Conservation (phyloP, 148 eudicot genomes). For the Diospyros lotus region DNA sequence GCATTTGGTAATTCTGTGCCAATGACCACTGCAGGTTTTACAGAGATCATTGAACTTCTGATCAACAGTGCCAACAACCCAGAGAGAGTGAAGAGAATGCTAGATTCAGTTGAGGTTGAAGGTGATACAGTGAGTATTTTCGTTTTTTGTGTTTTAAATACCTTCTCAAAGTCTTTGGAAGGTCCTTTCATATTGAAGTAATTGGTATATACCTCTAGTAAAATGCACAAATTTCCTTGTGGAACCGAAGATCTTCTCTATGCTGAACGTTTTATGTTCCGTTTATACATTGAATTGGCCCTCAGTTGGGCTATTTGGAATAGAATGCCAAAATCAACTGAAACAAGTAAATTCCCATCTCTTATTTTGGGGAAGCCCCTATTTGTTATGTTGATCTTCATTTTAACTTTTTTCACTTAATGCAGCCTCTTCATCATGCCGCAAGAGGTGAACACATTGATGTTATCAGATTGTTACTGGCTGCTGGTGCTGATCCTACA, state of each 20-base stretch:
- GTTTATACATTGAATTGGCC: background rate
- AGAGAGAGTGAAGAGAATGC: conserved; percentile 59
- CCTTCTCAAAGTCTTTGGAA: background rate
- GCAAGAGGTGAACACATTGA: conserved; percentile 81
- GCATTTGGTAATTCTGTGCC: conserved; percentile 4
- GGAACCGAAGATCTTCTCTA: no score
- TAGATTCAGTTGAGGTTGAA: conserved; percentile 82
- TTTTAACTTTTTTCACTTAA: background rate
- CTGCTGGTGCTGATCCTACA: conserved; percentile 64
- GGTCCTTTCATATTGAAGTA: background rate
- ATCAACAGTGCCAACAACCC: conserved; percentile 41
- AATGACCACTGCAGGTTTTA: conserved; percentile 46
- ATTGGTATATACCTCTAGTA: background rate
- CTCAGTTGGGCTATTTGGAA: background rate
- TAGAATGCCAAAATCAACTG: background rate
- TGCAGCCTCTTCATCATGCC: conserved; percentile 97
- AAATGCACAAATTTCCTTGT: background rate
- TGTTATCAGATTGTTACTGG: conserved; percentile 56
- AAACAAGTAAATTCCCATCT: background rate
- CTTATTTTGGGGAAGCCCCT: background rate
- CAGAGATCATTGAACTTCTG: conserved; percentile 63
- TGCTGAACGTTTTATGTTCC: background rate
- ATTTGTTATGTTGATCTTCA: background rate
- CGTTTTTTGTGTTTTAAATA: background rate
- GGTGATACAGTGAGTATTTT: conserved; percentile 83